These are phyloP conservation scores for Epichloe uncinata DNA, from an alignment of 2,329 filamentous ascomycete species.

Conservation along the genomic window DNA sequence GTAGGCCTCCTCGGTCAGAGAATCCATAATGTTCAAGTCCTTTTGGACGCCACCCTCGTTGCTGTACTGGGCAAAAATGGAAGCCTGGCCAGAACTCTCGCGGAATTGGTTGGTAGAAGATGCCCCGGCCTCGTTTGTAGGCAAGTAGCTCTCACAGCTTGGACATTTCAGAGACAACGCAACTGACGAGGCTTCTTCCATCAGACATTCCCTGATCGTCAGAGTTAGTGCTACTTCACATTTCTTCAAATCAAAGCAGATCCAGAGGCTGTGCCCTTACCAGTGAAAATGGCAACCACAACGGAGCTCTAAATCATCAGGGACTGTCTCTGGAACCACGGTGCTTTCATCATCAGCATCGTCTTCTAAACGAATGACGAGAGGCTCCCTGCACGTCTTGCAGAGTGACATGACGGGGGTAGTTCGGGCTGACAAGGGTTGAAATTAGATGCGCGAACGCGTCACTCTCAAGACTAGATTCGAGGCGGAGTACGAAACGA, in stretches of 20 bases:
- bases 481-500: no score
- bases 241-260: not conserved
- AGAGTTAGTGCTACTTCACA: not conserved
- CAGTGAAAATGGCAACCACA: conserved; percentile 77
- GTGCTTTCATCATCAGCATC: conserved; percentile 34
- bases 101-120: conserved; percentile 35
- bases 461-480: not conserved
- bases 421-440: not conserved
- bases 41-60: conserved; percentile 66
- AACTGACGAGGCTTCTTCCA: conserved; percentile 53
- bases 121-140: conserved; percentile 26
- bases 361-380: conserved; percentile 39
- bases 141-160: conserved; percentile 34
- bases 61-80: conserved; percentile 51
- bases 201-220: conserved; percentile 55
- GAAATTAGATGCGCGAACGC: not conserved
- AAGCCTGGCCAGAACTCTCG: conserved; percentile 22
- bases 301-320: conserved; percentile 55
- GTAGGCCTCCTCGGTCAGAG: conserved; percentile 62
- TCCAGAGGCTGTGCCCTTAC: conserved; percentile 23
- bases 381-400: conserved; percentile 41
- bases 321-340: conserved; percentile 29
- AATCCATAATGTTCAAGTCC: conserved; percentile 56
- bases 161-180: conserved; percentile 52
- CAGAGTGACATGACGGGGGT: conserved; percentile 30